Evolutionary conservation across 345 rosid species (phyloP).

Genomic region (Acer negundo): DNA sequence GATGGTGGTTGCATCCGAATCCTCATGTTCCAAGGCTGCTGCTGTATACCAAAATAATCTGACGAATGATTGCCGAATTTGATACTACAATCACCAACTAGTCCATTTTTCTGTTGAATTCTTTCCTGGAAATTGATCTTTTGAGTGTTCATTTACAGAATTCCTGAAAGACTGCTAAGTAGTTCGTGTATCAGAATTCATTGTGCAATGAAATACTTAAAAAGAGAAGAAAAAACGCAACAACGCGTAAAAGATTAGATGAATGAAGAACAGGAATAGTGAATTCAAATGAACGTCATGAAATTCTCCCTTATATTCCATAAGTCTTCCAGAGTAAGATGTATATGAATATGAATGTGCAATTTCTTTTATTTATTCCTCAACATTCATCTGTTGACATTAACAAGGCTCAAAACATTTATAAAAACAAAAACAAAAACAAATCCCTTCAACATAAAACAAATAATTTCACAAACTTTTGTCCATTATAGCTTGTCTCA

Average conservation of each 20-base stretch:
- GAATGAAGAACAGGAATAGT: conserved; percentile 15
- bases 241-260: conserved; percentile 25
- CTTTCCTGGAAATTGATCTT: conserved; percentile 36
- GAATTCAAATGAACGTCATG: conserved; percentile 32
- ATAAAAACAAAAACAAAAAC: not conserved
- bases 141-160: conserved; percentile 41
- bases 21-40: conserved; percentile 31
- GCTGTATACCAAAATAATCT: conserved; percentile 16
- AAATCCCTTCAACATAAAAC: not conserved
- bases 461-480: not conserved
- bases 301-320: conserved; percentile 47
- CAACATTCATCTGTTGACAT: conserved; percentile 39
- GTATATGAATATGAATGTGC: conserved; percentile 31
- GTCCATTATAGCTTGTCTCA: conserved; percentile 5
- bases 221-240: conserved; percentile 16
- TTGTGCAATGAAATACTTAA: conserved; percentile 1
- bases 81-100: conserved; percentile 25
- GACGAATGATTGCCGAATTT: conserved; percentile 16
- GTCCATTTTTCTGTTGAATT: conserved; percentile 32
- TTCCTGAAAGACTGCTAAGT: not conserved
- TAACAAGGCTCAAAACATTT: conserved; percentile 30
- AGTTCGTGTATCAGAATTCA: conserved; percentile 16
- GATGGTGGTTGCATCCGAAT: conserved; percentile 4
- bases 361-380: conserved; percentile 40
- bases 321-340: conserved; percentile 56